These are phyloP conservation scores for Solanum microdontum DNA, from an alignment of 257 asterid species.

Conservation along the genomic window DNA sequence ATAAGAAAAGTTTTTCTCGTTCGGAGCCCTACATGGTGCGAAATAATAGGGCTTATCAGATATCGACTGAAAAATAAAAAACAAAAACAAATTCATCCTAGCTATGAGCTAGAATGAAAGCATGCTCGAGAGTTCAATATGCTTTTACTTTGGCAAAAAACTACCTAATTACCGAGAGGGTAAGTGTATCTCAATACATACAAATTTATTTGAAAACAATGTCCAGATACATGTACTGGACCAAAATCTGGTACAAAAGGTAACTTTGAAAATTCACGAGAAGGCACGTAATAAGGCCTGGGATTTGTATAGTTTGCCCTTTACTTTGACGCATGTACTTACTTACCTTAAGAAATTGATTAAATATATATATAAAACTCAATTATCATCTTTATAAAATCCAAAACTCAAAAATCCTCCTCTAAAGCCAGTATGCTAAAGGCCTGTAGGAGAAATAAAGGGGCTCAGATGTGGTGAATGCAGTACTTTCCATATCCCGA, in stretches of 20 bases:
- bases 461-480: neutral
- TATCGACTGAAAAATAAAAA: no score
- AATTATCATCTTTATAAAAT: neutral
- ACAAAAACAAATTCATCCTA: neutral
- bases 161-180: neutral
- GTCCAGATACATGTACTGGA: neutral
- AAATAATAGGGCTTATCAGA: neutral
- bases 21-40: neutral
- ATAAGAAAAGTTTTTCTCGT: neutral
- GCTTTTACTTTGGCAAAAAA: neutral
- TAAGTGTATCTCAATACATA: no score
- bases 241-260: neutral
- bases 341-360: neutral
- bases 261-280: neutral
- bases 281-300: no score
- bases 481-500: neutral
- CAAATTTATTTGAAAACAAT: no score
- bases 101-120: neutral
- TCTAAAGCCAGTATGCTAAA: neutral
- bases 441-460: neutral
- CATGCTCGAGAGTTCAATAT: neutral
- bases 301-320: neutral
- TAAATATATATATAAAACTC: neutral
- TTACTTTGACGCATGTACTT: neutral
- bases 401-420: neutral